phyloP scores from a whole-genome alignment of 2,329 filamentous ascomycete species.

The Lasiodiplodia hormozganensis region DNA sequence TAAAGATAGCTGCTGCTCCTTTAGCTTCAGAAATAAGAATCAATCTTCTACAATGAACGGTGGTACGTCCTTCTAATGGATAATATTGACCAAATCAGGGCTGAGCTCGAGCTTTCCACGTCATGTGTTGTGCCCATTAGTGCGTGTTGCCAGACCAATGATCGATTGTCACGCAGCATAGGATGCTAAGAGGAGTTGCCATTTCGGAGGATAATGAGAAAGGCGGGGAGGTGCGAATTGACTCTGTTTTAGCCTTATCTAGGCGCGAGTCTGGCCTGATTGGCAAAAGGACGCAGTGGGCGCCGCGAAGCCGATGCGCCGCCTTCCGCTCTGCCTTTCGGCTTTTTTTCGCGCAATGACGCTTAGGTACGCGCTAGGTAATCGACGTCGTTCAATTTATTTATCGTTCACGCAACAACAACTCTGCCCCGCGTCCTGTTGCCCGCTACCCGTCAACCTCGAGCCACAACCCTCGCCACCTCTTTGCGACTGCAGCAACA shows the following conservation, averaged over 20 bases:
- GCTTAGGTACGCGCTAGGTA: not conserved
- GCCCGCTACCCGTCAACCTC: not conserved
- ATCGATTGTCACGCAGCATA: too few species aligned
- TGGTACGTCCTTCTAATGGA: too few species aligned
- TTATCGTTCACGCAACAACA: not conserved
- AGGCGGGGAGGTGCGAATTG: slow-evolving; percentile 5
- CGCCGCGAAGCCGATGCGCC: slow-evolving; percentile 14
- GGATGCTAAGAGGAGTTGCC: not conserved
- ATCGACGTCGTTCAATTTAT: not conserved
- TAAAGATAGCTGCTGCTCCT: not conserved
- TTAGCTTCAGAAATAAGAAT: not conserved
- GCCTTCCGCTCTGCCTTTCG: too few species aligned
- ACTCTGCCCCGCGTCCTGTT: slow-evolving; percentile 2
- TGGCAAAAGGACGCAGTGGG: not conserved
- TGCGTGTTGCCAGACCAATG: too few species aligned
- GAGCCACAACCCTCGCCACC: not conserved
- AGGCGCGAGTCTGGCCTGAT: not conserved
- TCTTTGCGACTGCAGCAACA: not conserved
- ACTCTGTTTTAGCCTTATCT: slow-evolving; percentile 5
- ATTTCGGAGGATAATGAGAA: not conserved
- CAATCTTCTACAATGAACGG: not conserved
- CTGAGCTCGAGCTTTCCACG: too few species aligned
- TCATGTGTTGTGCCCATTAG: too few species aligned
- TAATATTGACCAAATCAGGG: too few species aligned
- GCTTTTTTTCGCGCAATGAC: slow-evolving; percentile 14